phyloP scores from a whole-genome alignment of 768 basidiomycete species.

The Pilatotrama ljubarskyi region DNA sequence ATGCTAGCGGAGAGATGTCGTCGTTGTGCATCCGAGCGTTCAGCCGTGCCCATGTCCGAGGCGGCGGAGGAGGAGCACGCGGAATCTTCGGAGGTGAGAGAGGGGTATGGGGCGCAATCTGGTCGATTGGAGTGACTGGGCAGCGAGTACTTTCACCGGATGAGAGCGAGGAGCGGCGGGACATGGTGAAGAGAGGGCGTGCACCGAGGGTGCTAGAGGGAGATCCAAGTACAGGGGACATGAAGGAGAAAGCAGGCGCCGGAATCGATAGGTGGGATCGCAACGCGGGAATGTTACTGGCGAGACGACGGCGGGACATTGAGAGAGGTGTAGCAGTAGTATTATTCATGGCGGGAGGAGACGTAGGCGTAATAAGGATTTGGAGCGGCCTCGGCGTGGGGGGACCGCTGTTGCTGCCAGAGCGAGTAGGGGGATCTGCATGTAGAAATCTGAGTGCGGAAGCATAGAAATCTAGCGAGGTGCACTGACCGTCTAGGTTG shows the following conservation, averaged over 20 bases:
- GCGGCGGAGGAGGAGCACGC: slow-evolving; percentile 3
- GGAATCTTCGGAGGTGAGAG: slow-evolving; percentile 15
- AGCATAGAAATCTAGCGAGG: neutral
- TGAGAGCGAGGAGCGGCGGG: slow-evolving; percentile 1
- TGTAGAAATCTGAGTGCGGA: neutral
- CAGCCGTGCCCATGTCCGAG: slow-evolving; percentile 11
- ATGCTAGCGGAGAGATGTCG: slow-evolving; percentile 2
- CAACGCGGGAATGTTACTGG: slow-evolving; percentile 15
- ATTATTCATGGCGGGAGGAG: neutral
- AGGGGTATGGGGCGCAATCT: slow-evolving; percentile 15
- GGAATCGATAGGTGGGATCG: slow-evolving; percentile 10
- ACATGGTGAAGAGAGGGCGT: neutral
- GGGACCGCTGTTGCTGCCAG: neutral
- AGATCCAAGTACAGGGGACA: neutral
- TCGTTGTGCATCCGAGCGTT: slow-evolving; percentile 7
- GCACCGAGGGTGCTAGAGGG: slow-evolving; percentile 1
- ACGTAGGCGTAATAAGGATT: slow-evolving; percentile 7
- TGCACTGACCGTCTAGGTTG: neutral
- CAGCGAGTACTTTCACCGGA: neutral
- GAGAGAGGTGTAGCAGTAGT: neutral
- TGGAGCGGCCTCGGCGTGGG: neutral
- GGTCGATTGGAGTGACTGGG: slow-evolving; percentile 15
- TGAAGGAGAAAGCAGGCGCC: neutral
- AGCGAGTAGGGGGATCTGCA: neutral
- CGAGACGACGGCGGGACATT: slow-evolving; percentile 19